Percentiles rank a stretch among this genome's conserved stretches.
Conservation (phyloP, 106 monocot genomes). For the Iris macrosiphon region DNA sequence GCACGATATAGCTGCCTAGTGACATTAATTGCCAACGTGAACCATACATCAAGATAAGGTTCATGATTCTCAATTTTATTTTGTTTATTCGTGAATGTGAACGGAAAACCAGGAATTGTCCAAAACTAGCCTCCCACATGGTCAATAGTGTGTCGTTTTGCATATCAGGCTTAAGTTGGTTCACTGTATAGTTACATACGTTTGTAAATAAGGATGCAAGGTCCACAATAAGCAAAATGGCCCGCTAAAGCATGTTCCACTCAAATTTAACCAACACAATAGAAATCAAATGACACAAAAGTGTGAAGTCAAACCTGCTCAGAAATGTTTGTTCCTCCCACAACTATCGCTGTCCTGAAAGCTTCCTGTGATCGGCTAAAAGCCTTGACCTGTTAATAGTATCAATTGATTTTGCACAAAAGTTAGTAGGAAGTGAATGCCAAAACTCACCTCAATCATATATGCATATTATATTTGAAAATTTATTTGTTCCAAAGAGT, state of each 20-base stretch:
- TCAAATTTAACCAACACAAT: not conserved
- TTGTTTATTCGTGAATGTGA: no score
- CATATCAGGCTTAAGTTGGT: no score
- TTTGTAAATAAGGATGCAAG: not conserved
- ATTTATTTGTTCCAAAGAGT: no score
- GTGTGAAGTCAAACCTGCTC: conserved; percentile 35
- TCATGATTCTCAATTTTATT: no score
- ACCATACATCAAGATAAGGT: no score
- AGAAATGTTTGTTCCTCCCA: conserved; percentile 56
- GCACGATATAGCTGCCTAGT: not conserved
- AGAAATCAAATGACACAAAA: not conserved
- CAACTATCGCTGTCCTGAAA: conserved; percentile 45
- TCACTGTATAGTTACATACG: no score
- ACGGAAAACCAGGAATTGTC: no score
- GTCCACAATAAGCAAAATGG: not conserved
- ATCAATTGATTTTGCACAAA: not conserved
- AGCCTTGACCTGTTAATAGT: conserved; percentile 45
- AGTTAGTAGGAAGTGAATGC: not conserved
- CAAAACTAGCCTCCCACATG: no score
- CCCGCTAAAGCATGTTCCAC: not conserved
- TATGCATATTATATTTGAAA: no score
- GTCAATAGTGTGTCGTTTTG: no score
- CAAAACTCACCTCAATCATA: not conserved
- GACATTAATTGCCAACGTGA: no score
- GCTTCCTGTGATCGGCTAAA: conserved; percentile 49